Percentiles rank a stretch among this genome's conserved stretches.
Evolutionary conservation across 305 asterid species (phyloP).

Genomic region (Ilex paraguariensis): DNA sequence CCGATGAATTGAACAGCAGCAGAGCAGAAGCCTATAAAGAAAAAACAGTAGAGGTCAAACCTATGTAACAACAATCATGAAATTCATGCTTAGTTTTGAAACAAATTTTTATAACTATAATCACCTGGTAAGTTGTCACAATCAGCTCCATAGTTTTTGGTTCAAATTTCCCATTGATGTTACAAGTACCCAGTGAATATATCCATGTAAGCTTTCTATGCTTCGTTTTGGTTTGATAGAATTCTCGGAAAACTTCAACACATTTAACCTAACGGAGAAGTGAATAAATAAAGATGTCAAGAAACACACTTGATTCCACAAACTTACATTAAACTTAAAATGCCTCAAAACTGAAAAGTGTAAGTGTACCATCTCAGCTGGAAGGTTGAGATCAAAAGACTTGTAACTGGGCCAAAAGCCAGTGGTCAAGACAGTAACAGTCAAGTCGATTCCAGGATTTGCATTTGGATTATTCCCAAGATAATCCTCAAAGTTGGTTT

Average conservation of each 20-base stretch:
- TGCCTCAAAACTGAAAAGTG: neutral
- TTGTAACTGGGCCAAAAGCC: conserved; percentile 99
- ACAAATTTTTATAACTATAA: conserved; percentile 8
- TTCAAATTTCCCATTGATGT: conserved; percentile 83
- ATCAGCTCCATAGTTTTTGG: conserved; percentile 79
- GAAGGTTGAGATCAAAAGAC: conserved; percentile 91
- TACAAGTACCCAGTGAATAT: conserved; percentile 95
- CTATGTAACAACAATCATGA: neutral
- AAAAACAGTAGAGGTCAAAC: neutral
- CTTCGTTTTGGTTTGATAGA: conserved; percentile 95
- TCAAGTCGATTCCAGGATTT: conserved; percentile 88
- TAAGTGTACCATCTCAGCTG: conserved; percentile 73
- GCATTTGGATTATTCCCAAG: conserved; percentile 53
- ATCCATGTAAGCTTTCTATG: conserved; percentile 92
- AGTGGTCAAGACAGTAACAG: conserved; percentile 92
- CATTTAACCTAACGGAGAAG: conserved; percentile 63
- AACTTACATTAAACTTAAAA: too few relatives aligned
- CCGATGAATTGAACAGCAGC: conserved; percentile 83
- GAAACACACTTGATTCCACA: neutral
- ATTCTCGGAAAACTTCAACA: conserved; percentile 87
- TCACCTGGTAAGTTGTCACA: conserved; percentile 93
- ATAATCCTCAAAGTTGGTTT: conserved; percentile 81
- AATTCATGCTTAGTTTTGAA: conserved; percentile 7
- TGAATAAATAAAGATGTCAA: conserved; percentile 10
- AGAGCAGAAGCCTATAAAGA: conserved; percentile 75